A percentile compares a stretch with the other conserved stretches of the same genome.
phyloP scores from a whole-genome alignment of 2,329 filamentous ascomycete species.

The Cadophora malorum region DNA sequence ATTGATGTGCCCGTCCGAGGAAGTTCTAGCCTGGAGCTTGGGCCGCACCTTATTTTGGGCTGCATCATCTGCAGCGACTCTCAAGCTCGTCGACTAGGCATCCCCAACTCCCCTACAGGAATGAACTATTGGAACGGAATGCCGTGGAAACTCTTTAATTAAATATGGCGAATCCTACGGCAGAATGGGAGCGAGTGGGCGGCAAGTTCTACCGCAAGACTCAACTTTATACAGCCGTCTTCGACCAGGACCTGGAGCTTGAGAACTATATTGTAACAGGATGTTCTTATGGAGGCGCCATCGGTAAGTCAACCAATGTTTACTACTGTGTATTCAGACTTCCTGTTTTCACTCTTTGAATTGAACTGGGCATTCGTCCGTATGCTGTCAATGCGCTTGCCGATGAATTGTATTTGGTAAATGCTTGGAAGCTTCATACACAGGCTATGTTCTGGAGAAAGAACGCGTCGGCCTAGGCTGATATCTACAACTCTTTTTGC shows the following conservation, averaged over 20 bases:
- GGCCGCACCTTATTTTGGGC: conserved; percentile 40
- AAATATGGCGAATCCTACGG: conserved; percentile 49
- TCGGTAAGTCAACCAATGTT: conserved; percentile 66
- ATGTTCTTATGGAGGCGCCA: conserved; percentile 90
- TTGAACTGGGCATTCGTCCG: not conserved
- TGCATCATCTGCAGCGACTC: conserved; percentile 25
- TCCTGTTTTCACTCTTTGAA: not conserved
- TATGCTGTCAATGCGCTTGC: no score
- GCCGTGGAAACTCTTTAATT: conserved; percentile 26
- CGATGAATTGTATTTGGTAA: no score
- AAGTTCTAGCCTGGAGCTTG: conserved; percentile 40
- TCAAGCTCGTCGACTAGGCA: conserved; percentile 21
- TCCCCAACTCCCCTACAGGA: not conserved
- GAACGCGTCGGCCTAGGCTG: no score
- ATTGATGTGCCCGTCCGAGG: conserved; percentile 11
- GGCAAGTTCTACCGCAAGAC: conserved; percentile 95
- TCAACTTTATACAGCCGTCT: conserved; percentile 90
- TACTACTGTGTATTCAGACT: not conserved
- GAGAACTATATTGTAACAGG: conserved; percentile 93
- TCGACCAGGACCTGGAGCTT: conserved; percentile 91
- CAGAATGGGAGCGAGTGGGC: conserved; percentile 93
- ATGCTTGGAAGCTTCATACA: no score
- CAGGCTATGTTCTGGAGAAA: no score
- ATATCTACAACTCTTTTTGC: no score
- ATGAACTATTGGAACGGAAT: conserved; percentile 24